A percentile compares a stretch with the other conserved stretches of the same genome.
Evolutionary conservation across 2,329 filamentous ascomycete genomes (phyloP).

Genomic region (Cladosporium austrohemisphaericum): DNA sequence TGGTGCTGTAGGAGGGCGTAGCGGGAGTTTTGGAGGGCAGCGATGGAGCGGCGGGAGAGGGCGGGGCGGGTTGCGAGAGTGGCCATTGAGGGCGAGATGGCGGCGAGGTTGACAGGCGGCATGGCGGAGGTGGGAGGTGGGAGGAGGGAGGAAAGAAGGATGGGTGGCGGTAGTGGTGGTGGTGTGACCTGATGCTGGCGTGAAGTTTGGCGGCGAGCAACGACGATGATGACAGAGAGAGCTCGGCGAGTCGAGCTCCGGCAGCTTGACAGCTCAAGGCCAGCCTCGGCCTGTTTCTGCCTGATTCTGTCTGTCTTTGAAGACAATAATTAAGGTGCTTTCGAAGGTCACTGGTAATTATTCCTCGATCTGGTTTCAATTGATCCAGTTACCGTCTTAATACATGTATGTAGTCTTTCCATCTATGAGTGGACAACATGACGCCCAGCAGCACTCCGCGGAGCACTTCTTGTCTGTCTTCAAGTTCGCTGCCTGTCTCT

Average conservation of each 20-base stretch:
- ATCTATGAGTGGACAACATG: too few relatives aligned
- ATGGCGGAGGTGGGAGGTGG: not conserved
- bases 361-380: too few relatives aligned
- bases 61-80: conserved; percentile 32
- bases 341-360: too few relatives aligned
- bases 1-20: conserved; percentile 26
- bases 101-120: conserved; percentile 3
- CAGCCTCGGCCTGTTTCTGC: not conserved
- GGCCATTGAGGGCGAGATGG: conserved; percentile 22
- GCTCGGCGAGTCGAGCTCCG: not conserved
- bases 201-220: conserved; percentile 5
- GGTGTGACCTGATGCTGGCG: not conserved
- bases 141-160: not conserved
- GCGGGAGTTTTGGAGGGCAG: conserved; percentile 31
- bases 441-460: not conserved
- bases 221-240: conserved; percentile 7
- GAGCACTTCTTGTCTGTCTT: too few relatives aligned
- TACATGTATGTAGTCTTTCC: too few relatives aligned
- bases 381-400: too few relatives aligned
- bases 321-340: not conserved
- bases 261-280: too few relatives aligned
- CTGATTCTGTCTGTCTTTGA: not conserved
- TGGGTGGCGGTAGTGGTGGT: not conserved
- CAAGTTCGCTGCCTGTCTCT: too few relatives aligned
- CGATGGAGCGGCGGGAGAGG: conserved; percentile 32